phyloP scores from a whole-genome alignment of 345 rosid genomes.

The Triadica sebifera region DNA sequence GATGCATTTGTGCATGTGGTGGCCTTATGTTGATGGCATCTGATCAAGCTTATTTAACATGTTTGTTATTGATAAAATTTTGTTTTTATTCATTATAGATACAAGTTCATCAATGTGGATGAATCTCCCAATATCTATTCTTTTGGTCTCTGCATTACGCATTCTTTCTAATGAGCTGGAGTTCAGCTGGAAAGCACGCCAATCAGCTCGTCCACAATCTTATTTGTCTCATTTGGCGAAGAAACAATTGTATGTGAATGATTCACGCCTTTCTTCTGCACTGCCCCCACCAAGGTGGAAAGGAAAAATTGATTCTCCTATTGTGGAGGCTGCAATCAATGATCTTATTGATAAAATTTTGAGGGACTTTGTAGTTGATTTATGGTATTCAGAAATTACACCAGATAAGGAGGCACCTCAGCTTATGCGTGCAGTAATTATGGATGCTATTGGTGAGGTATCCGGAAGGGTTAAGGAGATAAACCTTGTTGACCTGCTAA shows the following conservation, averaged over 20 bases:
- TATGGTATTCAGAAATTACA: conserved; percentile 93
- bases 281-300: conserved; percentile 67
- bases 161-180: conserved; percentile 64
- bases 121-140: conserved; percentile 83
- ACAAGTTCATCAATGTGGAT: conserved; percentile 92
- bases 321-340: conserved; percentile 70
- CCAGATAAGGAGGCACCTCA: conserved; percentile 88
- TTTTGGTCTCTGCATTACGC: conserved; percentile 47
- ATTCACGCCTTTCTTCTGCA: conserved; percentile 57
- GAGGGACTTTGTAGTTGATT: conserved; percentile 76
- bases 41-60: not conserved
- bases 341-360: conserved; percentile 77
- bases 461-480: conserved; percentile 77
- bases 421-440: conserved; percentile 68
- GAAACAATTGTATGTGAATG: conserved; percentile 75
- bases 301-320: conserved; percentile 77
- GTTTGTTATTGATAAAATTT: not conserved
- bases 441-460: conserved; percentile 91
- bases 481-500: conserved; percentile 80
- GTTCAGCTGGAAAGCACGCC: conserved; percentile 60
- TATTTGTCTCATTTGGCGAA: conserved; percentile 59
- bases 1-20: not conserved
- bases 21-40: not conserved
- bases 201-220: conserved; percentile 21
- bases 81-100: conserved; percentile 40